Evolutionary conservation across 495 filamentous ascomycete species (phyloP).

Genomic region (Friedmanniomyces simplex): DNA sequence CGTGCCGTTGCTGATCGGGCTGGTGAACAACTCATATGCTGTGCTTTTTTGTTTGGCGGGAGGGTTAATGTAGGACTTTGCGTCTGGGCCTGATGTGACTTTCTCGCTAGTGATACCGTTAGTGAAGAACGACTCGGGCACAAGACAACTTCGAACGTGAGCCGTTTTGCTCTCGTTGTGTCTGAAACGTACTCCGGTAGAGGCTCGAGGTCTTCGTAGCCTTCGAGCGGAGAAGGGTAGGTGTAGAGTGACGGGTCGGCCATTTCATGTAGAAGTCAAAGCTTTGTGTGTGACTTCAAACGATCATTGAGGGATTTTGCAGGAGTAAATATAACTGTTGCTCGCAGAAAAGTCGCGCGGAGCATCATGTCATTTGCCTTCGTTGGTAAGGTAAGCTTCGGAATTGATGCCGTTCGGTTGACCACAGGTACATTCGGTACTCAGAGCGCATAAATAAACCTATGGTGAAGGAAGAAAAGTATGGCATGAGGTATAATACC

Average conservation of each 20-base stretch:
- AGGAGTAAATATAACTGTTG: no score
- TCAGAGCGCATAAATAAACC: no score
- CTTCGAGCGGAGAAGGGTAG: constrained; percentile 20
- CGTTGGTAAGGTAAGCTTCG: no score
- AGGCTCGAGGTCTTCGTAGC: constrained; percentile 10
- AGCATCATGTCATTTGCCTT: no score
- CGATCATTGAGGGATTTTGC: no score
- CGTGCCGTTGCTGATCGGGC: constrained; percentile 28
- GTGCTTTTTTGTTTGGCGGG: constrained; percentile 10
- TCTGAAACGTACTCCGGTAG: constrained; percentile 16
- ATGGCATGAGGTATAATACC: no score
- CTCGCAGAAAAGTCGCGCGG: no score
- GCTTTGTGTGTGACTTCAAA: no score
- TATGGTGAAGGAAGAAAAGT: no score
- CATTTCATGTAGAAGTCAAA: constrained; percentile 4
- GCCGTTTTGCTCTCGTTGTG: neutral
- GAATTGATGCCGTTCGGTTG: neutral
- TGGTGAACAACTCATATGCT: constrained; percentile 27
- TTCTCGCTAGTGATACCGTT: constrained; percentile 21
- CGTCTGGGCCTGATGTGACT: constrained; percentile 21
- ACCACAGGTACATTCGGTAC: no score
- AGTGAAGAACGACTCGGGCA: neutral
- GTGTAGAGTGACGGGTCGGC: constrained; percentile 22
- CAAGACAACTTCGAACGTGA: neutral
- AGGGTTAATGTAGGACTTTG: constrained; percentile 32